phyloP scores from a whole-genome alignment of 106 monocot species.

The Phalaenopsis equestris region DNA sequence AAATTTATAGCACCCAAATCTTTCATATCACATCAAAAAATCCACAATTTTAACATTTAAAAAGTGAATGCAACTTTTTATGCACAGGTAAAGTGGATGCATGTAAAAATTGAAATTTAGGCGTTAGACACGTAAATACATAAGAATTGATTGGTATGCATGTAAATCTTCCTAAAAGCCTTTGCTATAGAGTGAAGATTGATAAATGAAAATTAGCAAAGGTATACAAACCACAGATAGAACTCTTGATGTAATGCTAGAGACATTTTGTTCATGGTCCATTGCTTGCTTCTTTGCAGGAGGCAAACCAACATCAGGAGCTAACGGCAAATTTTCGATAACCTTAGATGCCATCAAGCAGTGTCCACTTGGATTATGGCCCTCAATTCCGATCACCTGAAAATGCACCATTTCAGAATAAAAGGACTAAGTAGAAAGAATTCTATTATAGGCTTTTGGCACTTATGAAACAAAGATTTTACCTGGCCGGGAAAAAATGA shows the following conservation, averaged over 20 bases:
- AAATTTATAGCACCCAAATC: too few relatives aligned
- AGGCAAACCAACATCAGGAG: constrained; percentile 31
- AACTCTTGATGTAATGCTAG: constrained; percentile 17
- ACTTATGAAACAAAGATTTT: constrained; percentile 1
- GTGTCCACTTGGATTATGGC: constrained; percentile 98
- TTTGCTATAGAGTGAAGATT: not conserved
- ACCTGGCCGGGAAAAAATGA: constrained; percentile 97
- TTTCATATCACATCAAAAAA: too few relatives aligned
- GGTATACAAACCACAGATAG: constrained; percentile 49
- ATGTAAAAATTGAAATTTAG: too few relatives aligned
- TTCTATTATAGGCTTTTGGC: not conserved
- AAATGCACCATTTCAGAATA: constrained; percentile 1
- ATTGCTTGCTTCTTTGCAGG: constrained; percentile 68
- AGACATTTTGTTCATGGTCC: constrained; percentile 28
- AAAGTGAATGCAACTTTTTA: too few relatives aligned
- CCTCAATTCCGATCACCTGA: constrained; percentile 89
- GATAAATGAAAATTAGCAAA: not conserved
- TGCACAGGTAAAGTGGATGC: too few relatives aligned
- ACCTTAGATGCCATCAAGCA: constrained; percentile 82
- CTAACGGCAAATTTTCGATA: constrained; percentile 50
- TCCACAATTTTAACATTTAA: too few relatives aligned
- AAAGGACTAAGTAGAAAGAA: not conserved
- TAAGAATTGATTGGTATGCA: too few relatives aligned
- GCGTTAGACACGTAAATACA: too few relatives aligned
- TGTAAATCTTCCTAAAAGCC: too few relatives aligned